A percentile compares a stretch with the other conserved stretches of the same genome.
Evolutionary conservation across 2,329 filamentous ascomycete species (phyloP).

Genomic region (Diaporthe amygdali): DNA sequence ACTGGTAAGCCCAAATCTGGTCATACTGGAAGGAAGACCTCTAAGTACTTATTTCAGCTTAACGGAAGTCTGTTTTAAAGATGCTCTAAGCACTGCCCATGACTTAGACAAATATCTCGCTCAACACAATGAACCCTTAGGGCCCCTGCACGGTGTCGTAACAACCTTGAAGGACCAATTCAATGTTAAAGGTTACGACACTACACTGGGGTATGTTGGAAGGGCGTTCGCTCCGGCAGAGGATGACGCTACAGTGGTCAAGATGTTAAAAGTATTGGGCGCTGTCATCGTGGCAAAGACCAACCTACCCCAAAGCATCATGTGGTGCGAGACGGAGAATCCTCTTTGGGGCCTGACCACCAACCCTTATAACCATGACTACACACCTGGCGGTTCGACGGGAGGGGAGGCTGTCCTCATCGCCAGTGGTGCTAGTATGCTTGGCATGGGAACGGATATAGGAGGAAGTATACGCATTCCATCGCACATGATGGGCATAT

Average conservation of each 20-base stretch:
- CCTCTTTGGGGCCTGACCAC: slow-evolving; percentile 55
- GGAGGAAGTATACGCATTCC: slow-evolving; percentile 57
- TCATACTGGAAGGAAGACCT: fast-evolving
- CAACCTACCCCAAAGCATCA: slow-evolving; percentile 48
- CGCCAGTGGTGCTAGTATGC: slow-evolving; percentile 44
- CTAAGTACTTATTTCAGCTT: not conserved
- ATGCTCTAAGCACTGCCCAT: not conserved
- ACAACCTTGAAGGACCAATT: slow-evolving; percentile 62
- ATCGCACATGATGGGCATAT: slow-evolving; percentile 50
- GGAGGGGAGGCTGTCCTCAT: slow-evolving; percentile 49
- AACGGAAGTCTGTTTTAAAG: slow-evolving; percentile 21
- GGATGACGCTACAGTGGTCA: slow-evolving; percentile 53
- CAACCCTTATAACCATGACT: slow-evolving; percentile 46
- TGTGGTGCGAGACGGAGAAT: slow-evolving; percentile 62
- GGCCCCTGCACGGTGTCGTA: slow-evolving; percentile 19
- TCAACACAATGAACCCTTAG: not conserved
- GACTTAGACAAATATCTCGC: not conserved
- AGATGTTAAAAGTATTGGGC: slow-evolving; percentile 53
- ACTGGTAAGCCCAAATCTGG: not conserved
- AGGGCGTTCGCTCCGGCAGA: slow-evolving; percentile 52
- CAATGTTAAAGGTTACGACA: slow-evolving; percentile 61
- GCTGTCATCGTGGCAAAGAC: slow-evolving; percentile 60
- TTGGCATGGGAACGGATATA: slow-evolving; percentile 58
- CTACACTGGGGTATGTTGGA: slow-evolving; percentile 63
- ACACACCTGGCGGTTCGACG: slow-evolving; percentile 44